Base-by-base conservation (phyloP, 1,139 yeast species). In the Scheffersomyces segobiensis region DNA sequence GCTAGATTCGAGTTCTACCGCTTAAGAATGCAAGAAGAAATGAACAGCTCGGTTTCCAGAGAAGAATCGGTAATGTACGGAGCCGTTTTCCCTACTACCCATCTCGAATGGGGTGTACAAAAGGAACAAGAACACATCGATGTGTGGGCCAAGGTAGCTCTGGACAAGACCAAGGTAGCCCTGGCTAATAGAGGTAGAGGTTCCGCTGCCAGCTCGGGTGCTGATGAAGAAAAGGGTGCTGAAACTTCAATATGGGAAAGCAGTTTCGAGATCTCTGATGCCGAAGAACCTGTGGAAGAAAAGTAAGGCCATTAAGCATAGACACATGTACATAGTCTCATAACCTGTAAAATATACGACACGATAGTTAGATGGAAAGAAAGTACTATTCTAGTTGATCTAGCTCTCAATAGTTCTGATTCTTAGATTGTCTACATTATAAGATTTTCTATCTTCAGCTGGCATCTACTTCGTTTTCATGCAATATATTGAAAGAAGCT, bases 11-110 rank as follows among this genome's bases (percentile, higher is more conserved):
- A 96, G 73, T 95, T 91, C 70, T 95, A 95, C 74, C 83, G 89
- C 64, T 79, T 91, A 60, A 86, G 98, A 71, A 91, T 93, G 83
- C 86, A 88, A 62, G 91, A 91, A 69, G 97, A 93, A 70, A 80
- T 91, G 65, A 88, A 87, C 67, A 81, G 85, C 59, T 86, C 87
- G 57, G 89, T 95, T 3, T 85, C 93, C 3, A 82, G 81, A 61
- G 99, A 95, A 80, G 98, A 95, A 72, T 87, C 93, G 18, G 79
- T 80, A 56, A 88, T 93, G 97, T 87, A 80, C 68, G 98, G 98
- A 8, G 89, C 96, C 1, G 84, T 88, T 6, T 91, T 81, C 72
- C 85, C 86, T 54, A 76, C 82, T 53, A 78, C 90, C 48, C 76
- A 86, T 62, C 75, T 91, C 60, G 89, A 88, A 57, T 79, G 81